A percentile compares a stretch with the other conserved stretches of the same genome.
These are phyloP conservation scores for Dalbergia cultrata DNA, from an alignment of 306 rosid species.

Conservation along the genomic window DNA sequence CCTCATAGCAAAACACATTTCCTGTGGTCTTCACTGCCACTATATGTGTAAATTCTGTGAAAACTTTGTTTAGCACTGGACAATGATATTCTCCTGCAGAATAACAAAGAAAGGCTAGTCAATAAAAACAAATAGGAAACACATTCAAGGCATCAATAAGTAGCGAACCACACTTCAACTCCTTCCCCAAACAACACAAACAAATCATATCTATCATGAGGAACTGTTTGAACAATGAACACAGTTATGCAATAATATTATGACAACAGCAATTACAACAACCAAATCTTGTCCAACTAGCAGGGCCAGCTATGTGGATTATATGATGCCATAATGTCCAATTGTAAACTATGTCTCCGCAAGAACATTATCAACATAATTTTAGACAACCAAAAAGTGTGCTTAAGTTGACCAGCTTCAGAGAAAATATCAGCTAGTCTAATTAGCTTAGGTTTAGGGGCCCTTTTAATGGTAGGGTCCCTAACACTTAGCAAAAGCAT, in stretches of 20 bases:
- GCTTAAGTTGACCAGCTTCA: constrained; percentile 77
- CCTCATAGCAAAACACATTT: constrained; percentile 98
- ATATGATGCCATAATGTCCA: too few relatives aligned
- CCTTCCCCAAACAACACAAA: constrained; percentile 24
- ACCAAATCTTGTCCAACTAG: too few relatives aligned
- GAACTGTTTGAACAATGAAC: constrained; percentile 4
- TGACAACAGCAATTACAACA: too few relatives aligned
- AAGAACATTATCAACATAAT: neutral
- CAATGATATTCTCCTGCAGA: constrained; percentile 91
- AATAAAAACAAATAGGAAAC: constrained; percentile 18
- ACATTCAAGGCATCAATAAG: constrained; percentile 17
- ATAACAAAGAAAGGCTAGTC: constrained; percentile 31
- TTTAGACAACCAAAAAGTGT: constrained; percentile 28
- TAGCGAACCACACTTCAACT: neutral
- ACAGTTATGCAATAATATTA: neutral
- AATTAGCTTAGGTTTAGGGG: neutral
- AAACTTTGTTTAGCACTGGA: constrained; percentile 96
- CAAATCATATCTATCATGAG: constrained; percentile 7
- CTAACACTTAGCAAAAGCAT: constrained; percentile 9
- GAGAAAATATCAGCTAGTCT: constrained; percentile 63
- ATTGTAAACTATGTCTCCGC: too few relatives aligned
- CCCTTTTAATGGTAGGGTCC: too few relatives aligned
- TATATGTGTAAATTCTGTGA: constrained; percentile 94
- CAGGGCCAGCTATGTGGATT: too few relatives aligned
- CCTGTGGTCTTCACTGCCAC: constrained; percentile 97